Percentiles rank a stretch among this genome's conserved stretches.
Evolutionary conservation across 805 yeast genomes (phyloP).

Genomic region (Metschnikowia bowlesiae): DNA sequence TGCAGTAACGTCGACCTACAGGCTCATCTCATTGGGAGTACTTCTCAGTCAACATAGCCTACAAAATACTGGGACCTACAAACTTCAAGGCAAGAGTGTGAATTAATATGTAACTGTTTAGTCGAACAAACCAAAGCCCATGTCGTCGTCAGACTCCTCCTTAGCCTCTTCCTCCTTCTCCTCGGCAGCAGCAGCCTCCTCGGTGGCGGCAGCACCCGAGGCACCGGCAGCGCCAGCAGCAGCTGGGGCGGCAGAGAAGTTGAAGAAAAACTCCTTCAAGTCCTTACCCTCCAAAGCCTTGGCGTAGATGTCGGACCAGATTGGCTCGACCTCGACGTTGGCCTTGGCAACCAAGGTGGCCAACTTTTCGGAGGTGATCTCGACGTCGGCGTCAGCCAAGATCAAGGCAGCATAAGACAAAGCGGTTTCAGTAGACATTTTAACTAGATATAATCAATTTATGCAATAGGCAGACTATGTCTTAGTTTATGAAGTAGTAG

Average conservation of each 20-base stretch:
- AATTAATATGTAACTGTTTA: constrained; percentile 38
- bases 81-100: not conserved
- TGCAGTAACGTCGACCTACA: too few relatives aligned
- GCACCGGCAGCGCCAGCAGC: constrained; percentile 36
- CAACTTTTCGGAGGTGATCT: constrained; percentile 44
- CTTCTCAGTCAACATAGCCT: too few relatives aligned
- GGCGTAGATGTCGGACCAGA: constrained; percentile 47
- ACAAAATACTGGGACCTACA: not conserved
- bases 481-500: constrained; percentile 31
- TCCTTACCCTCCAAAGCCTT: constrained; percentile 45
- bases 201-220: constrained; percentile 34
- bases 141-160: constrained; percentile 58
- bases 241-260: constrained; percentile 45
- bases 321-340: constrained; percentile 41
- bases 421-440: constrained; percentile 46
- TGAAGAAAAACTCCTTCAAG: constrained; percentile 48
- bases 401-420: constrained; percentile 49
- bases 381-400: constrained; percentile 46
- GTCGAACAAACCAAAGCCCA: constrained; percentile 98
- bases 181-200: constrained; percentile 31
- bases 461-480: constrained; percentile 47
- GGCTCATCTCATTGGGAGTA: too few relatives aligned
- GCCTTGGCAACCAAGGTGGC: constrained; percentile 37
- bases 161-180: constrained; percentile 26
- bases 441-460: constrained; percentile 48